A percentile compares a stretch with the other conserved stretches of the same genome.
These are phyloP conservation scores for Escovopsis sp. DNA, from an alignment of 2,329 filamentous ascomycete genomes.

Conservation along the genomic window DNA sequence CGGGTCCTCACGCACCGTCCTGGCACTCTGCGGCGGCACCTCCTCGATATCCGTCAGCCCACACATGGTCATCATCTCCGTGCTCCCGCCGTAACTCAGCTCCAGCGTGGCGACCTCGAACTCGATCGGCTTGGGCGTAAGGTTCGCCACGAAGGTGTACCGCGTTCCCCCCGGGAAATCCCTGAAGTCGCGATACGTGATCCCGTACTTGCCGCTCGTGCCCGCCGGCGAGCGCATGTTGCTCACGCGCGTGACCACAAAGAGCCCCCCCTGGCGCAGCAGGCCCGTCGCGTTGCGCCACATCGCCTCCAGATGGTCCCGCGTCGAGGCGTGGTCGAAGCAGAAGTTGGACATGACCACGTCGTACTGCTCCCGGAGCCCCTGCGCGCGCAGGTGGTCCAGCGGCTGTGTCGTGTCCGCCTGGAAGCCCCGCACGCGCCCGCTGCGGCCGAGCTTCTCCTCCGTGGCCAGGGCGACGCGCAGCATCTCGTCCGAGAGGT, in stretches of 20 bases:
- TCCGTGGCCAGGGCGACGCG: neutral
- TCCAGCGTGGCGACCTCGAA: neutral
- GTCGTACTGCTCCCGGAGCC: slow-evolving; percentile 1
- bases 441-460: neutral
- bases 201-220: neutral
- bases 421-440: neutral
- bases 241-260: neutral
- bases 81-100: neutral
- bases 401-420: neutral
- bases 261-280: slow-evolving; percentile 4
- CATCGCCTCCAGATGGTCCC: slow-evolving; percentile 1
- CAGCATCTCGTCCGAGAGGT: slow-evolving; percentile 2
- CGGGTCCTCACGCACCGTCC: neutral
- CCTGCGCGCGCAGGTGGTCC: neutral
- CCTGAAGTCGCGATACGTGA: neutral
- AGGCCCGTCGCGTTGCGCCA: slow-evolving; percentile 1
- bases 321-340: neutral
- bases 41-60: slow-evolving; percentile 1
- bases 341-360: slow-evolving; percentile 5
- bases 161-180: neutral
- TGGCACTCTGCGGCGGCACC: neutral
- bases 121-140: neutral
- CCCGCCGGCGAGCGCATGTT: neutral
- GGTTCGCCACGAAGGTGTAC: neutral
- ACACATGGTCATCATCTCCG: neutral